Percentiles rank a stretch among this genome's conserved stretches.
Evolutionary conservation across 257 asterid genomes (phyloP).

Genomic region (Capsicum pubescens): DNA sequence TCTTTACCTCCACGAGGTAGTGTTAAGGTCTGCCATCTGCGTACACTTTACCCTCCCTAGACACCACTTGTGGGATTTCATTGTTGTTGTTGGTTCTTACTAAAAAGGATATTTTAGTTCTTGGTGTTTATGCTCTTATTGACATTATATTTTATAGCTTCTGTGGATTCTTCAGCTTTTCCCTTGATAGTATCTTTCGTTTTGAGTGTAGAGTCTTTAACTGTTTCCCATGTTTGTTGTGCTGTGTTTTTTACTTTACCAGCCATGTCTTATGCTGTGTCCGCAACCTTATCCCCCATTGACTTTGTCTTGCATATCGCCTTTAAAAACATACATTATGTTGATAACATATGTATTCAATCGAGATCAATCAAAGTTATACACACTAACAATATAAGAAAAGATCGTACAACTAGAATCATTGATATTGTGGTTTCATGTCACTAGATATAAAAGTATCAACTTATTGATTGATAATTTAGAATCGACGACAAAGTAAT

Average conservation of each 20-base stretch:
- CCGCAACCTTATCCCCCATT: conserved; percentile 27
- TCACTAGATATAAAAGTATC: no score
- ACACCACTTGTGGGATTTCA: no score
- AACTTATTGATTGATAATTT: no score
- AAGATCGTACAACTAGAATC: no score
- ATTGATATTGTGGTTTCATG: no score
- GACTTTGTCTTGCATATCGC: conserved; percentile 25
- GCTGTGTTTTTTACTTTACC: conserved; percentile 35
- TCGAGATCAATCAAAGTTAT: not conserved
- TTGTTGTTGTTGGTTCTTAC: no score
- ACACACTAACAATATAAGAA: no score
- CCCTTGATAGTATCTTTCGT: conserved; percentile 29
- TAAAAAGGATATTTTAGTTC: not conserved
- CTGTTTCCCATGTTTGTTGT: conserved; percentile 31
- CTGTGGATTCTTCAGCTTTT: conserved; percentile 31
- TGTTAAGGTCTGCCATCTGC: no score
- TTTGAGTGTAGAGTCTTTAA: conserved; percentile 29
- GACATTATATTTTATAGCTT: not conserved
- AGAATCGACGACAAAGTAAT: not conserved
- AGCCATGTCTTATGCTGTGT: conserved; percentile 32
- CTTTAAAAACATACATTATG: conserved; percentile 1
- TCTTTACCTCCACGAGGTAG: no score
- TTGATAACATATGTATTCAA: not conserved
- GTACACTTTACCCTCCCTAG: no score
- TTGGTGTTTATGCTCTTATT: conserved; percentile 15